These are phyloP conservation scores for Digitaria exilis DNA, from an alignment of 202 grass and related monocot species.

Conservation along the genomic window DNA sequence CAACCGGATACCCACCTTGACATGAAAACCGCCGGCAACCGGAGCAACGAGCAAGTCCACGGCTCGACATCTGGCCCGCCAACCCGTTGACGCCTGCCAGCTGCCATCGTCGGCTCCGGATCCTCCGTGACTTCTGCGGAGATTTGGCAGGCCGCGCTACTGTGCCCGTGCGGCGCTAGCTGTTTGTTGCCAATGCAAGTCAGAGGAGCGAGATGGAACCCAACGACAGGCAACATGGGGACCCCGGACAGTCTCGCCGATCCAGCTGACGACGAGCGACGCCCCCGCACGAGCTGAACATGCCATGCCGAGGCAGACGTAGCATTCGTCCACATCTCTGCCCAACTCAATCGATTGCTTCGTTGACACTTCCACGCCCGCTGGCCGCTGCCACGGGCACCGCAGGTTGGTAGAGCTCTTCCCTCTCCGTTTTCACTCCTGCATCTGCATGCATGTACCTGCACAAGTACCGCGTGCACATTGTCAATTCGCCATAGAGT, in stretches of 20 bases:
- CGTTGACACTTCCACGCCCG: not conserved
- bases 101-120: not conserved
- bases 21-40: not conserved
- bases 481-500: slow-evolving; percentile 10
- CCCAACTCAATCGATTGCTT: slow-evolving; percentile 27
- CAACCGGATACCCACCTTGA: not conserved
- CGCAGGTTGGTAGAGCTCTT: slow-evolving; percentile 27
- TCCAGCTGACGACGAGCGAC: not conserved
- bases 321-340: not conserved
- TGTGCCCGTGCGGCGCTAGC: not conserved
- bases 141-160: not conserved
- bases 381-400: not conserved
- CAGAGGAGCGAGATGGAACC: not conserved
- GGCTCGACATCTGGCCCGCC: not conserved
- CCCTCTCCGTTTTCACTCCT: not conserved
- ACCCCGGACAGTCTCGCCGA: not conserved
- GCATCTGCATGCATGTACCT: not conserved
- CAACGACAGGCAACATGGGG: not conserved
- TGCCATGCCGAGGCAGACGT: not conserved
- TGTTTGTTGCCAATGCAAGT: not conserved
- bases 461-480: slow-evolving; percentile 21
- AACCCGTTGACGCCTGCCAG: not conserved
- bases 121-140: not conserved
- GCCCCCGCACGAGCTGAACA: not conserved
- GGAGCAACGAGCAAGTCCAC: not conserved